Percentiles rank a stretch among this genome's conserved stretches.
Conservation (phyloP, 805 yeast genomes). For the Sugiyamaella marilandica region DNA sequence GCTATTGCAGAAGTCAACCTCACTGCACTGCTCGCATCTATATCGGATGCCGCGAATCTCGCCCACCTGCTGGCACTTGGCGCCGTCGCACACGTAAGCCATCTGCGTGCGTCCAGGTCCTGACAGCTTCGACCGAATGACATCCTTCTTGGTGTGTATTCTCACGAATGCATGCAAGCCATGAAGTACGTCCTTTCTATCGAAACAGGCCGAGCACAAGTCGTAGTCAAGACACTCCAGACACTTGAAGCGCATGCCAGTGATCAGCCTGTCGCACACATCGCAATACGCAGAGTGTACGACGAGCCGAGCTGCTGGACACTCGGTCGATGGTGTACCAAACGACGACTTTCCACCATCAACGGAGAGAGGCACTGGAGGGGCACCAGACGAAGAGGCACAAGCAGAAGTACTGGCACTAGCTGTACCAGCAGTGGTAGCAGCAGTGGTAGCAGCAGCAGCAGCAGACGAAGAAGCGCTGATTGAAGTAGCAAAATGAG, state of each 20-base stretch:
- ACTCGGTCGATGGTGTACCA: not conserved
- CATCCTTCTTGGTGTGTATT: conserved; percentile 10
- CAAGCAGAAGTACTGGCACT: conserved; percentile 30
- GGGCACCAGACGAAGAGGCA: conserved; percentile 42
- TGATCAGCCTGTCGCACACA: conserved; percentile 24
- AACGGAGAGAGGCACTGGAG: not conserved
- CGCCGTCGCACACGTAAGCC: not conserved
- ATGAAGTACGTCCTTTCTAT: conserved; percentile 17
- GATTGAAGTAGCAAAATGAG: not conserved
- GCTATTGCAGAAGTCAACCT: conserved; percentile 46
- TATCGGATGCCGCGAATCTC: conserved; percentile 38
- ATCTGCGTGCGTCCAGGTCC: not conserved
- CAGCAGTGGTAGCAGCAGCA: conserved; percentile 20
- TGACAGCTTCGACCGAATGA: not conserved
- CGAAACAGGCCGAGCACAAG: conserved; percentile 39
- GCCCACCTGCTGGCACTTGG: not conserved
- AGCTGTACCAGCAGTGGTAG: conserved; percentile 26
- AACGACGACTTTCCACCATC: not conserved
- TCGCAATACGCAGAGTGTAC: conserved; percentile 25
- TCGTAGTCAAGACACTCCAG: conserved; percentile 46
- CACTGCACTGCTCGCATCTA: conserved; percentile 44
- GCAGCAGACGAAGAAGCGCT: not conserved
- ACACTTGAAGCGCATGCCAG: conserved; percentile 46
- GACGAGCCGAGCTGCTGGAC: not conserved
- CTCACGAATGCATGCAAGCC: conserved; percentile 21